Conservation (phyloP, 495 filamentous ascomycete species). For the Tuber brumale region DNA sequence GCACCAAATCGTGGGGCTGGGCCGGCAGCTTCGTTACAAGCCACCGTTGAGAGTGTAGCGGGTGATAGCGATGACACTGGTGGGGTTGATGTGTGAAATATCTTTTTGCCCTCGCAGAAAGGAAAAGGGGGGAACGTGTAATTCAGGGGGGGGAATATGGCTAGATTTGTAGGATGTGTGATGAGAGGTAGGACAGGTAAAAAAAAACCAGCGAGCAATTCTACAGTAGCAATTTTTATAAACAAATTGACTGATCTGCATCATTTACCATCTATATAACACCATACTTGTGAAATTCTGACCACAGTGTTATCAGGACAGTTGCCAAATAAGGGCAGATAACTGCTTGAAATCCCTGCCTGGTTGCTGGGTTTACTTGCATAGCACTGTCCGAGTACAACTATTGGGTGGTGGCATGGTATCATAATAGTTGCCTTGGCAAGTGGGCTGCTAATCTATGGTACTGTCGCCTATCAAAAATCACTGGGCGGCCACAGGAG, state of each 20-base stretch:
- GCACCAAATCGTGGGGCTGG: not conserved
- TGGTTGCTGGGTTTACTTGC: not conserved
- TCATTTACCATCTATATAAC: not conserved
- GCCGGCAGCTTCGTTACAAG: not conserved
- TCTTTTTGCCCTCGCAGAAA: not conserved
- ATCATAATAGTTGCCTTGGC: no score
- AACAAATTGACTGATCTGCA: not conserved
- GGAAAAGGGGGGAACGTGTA: not conserved
- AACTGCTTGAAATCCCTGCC: no score
- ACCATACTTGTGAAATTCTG: no score
- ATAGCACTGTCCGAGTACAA: not conserved
- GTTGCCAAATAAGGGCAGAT: no score
- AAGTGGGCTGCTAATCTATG: no score
- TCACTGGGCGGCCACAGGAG: no score
- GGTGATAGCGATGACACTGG: conserved; percentile 16
- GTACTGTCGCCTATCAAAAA: no score
- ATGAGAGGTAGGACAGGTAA: not conserved
- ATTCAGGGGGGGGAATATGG: not conserved
- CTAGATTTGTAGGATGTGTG: not conserved
- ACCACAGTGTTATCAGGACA: no score
- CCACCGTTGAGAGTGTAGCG: conserved; percentile 27
- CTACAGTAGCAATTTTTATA: not conserved
- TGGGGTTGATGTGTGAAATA: not conserved
- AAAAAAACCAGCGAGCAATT: not conserved
- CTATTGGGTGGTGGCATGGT: no score